phyloP scores from a whole-genome alignment of 257 asterid species.

The Phtheirospermum japonicum region DNA sequence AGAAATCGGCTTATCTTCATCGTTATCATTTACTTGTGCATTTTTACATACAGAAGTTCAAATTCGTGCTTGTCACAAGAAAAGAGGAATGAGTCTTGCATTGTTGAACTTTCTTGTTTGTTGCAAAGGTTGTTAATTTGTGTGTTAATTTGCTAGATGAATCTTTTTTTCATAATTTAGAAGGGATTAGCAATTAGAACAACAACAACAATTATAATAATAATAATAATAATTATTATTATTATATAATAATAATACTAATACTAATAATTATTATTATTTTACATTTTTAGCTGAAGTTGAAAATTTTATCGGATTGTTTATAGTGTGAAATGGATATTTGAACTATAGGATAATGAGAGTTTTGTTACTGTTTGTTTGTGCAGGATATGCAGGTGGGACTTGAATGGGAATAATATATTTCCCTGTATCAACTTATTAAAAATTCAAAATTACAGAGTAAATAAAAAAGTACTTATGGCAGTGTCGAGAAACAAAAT shows the following conservation, averaged over 20 bases:
- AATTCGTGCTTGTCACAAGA: conserved; percentile 9
- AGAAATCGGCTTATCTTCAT: conserved; percentile 16
- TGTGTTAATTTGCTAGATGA: not conserved
- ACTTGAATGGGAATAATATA: conserved; percentile 35
- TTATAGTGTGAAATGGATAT: conserved; percentile 6
- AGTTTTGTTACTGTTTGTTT: conserved; percentile 13
- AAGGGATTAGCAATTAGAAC: not conserved
- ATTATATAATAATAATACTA: too few relatives aligned
- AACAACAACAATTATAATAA: too few relatives aligned
- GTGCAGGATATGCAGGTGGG: conserved; percentile 58
- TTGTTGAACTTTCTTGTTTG: not conserved
- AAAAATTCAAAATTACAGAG: conserved; percentile 45
- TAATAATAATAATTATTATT: too few relatives aligned
- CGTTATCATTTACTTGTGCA: not conserved
- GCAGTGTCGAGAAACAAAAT: conserved; percentile 48
- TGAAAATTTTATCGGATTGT: not conserved
- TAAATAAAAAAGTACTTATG: conserved; percentile 43
- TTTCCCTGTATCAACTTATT: conserved; percentile 40
- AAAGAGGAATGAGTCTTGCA: not conserved
- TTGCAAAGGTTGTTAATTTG: conserved; percentile 1
- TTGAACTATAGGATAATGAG: conserved; percentile 1
- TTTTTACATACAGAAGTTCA: not conserved
- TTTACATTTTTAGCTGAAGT: too few relatives aligned
- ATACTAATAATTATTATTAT: too few relatives aligned
- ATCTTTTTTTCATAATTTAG: not conserved